phyloP scores from a whole-genome alignment of 768 basidiomycete genomes.

The Psilocybe azurescens region DNA sequence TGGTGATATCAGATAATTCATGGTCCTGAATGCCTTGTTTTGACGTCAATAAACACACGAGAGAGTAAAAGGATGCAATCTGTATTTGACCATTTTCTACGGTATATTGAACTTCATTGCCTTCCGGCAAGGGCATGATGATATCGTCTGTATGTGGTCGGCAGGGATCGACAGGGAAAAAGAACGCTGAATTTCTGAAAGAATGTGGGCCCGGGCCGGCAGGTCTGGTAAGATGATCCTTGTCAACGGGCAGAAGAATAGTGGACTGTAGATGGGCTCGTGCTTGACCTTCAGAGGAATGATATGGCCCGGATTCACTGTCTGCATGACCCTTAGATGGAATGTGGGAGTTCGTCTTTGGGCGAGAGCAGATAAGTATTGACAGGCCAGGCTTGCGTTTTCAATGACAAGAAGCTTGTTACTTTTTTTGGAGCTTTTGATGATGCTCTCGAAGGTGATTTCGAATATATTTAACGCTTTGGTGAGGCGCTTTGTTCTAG shows the following conservation, averaged over 20 bases:
- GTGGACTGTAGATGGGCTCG: not conserved
- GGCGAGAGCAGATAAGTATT: too few relatives aligned
- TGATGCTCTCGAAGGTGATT: too few relatives aligned
- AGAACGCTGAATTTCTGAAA: not conserved
- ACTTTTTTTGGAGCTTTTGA: too few relatives aligned
- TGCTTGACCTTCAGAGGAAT: not conserved
- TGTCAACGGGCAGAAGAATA: not conserved
- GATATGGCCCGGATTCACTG: not conserved
- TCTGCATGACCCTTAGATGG: not conserved
- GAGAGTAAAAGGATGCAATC: conserved; percentile 41
- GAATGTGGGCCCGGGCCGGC: not conserved
- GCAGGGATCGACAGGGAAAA: not conserved
- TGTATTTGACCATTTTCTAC: conserved; percentile 29
- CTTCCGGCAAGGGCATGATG: not conserved
- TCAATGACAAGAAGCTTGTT: too few relatives aligned
- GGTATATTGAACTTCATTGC: not conserved
- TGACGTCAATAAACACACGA: conserved; percentile 51
- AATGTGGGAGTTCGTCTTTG: too few relatives aligned
- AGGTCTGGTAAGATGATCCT: not conserved
- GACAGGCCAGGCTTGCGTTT: too few relatives aligned
- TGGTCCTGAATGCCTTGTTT: conserved; percentile 42
- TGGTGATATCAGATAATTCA: conserved; percentile 59
- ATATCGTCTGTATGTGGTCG: not conserved
- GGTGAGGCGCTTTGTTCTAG: too few relatives aligned
- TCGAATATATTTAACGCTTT: too few relatives aligned